phyloP scores from a whole-genome alignment of 352 stramenopile species.

The Globisporangium viniferum region DNA sequence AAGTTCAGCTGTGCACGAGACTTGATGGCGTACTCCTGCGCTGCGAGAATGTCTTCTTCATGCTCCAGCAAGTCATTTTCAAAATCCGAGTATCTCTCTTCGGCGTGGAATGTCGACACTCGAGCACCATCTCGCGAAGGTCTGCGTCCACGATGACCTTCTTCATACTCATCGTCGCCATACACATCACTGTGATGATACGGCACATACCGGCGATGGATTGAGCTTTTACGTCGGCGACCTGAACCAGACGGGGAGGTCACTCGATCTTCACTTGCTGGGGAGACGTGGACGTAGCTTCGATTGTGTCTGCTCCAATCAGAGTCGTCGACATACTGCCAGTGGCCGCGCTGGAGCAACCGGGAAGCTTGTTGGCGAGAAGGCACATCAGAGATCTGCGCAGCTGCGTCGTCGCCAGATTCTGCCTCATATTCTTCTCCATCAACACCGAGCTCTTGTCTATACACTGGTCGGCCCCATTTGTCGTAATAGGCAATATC shows the following conservation, averaged over 20 bases:
- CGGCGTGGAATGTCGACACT: background rate
- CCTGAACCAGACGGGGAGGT: background rate
- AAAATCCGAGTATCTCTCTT: constrained; percentile 7
- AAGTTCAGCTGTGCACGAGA: constrained; percentile 1
- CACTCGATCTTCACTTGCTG: background rate
- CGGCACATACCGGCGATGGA: constrained; percentile 8
- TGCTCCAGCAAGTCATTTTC: constrained; percentile 13
- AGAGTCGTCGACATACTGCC: constrained; percentile 10
- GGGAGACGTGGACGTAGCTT: constrained; percentile 4
- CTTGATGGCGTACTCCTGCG: constrained; percentile 9
- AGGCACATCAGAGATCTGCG: background rate
- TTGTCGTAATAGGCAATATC: constrained; percentile 15
- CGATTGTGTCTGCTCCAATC: constrained; percentile 11
- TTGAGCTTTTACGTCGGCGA: background rate
- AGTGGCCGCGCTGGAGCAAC: constrained; percentile 4
- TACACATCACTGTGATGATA: constrained; percentile 2
- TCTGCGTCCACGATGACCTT: background rate
- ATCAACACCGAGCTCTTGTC: constrained; percentile 2
- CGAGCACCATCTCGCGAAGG: background rate
- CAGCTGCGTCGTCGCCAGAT: background rate
- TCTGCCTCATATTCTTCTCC: background rate
- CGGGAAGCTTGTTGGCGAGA: constrained; percentile 4
- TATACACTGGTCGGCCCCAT: constrained; percentile 15
- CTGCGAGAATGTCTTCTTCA: constrained; percentile 13
- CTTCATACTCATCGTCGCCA: background rate